Evolutionary conservation across 805 yeast species (phyloP).

Genomic region (Candida michaelii): DNA sequence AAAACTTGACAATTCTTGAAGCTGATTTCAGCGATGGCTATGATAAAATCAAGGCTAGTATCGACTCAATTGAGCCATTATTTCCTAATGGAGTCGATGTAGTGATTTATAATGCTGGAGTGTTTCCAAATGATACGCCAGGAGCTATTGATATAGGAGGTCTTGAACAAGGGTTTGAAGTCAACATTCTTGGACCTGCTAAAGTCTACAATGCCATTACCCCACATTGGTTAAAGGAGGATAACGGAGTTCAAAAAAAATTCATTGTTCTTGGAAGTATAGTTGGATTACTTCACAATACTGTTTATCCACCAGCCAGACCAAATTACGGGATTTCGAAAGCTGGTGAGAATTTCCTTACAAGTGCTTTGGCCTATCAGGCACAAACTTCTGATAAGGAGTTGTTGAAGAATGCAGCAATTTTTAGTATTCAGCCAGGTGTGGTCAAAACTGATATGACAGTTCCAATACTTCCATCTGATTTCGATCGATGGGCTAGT

Average conservation of each 20-base stretch:
- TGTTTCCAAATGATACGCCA: neutral
- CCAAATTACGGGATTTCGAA: neutral
- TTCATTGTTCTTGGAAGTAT: neutral
- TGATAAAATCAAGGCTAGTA: constrained; percentile 1
- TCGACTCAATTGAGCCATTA: neutral
- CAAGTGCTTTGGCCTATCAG: neutral
- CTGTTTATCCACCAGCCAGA: neutral
- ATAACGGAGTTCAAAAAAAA: neutral
- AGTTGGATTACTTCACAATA: neutral
- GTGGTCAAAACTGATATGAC: neutral
- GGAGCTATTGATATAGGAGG: neutral
- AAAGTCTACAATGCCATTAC: neutral
- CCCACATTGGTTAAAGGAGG: neutral
- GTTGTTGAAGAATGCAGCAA: neutral
- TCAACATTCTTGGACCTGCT: neutral
- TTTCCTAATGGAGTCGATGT: neutral
- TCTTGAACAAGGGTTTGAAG: neutral
- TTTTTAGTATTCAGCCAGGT: neutral
- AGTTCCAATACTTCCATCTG: neutral
- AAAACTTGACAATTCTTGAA: constrained; percentile 2
- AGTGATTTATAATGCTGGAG: neutral
- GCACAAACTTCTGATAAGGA: neutral
- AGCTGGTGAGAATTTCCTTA: neutral
- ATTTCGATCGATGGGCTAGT: neutral
- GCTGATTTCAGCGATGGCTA: neutral